Percentiles rank a stretch among this genome's conserved stretches.
phyloP scores from a whole-genome alignment of 192 early-diverging fungal genomes.

The Coemansia sp. region DNA sequence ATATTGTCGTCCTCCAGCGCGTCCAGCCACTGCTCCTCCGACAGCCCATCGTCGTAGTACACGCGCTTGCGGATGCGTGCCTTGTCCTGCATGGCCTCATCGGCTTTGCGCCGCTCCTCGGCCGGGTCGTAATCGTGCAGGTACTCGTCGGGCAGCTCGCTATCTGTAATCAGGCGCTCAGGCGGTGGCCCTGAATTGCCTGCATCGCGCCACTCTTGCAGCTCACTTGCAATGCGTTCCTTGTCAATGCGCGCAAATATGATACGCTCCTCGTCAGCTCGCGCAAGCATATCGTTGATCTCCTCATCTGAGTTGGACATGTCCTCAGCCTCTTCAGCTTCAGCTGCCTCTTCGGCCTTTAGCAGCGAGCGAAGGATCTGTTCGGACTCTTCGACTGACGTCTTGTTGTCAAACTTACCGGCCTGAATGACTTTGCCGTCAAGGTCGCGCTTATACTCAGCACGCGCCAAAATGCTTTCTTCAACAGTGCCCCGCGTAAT shows the following conservation, averaged over 20 bases:
- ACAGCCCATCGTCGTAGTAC: conserved; percentile 88
- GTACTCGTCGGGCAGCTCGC: conserved; percentile 84
- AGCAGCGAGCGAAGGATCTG: conserved; percentile 82
- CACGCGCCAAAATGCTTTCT: conserved; percentile 88
- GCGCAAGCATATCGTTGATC: conserved; percentile 89
- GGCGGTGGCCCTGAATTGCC: conserved; percentile 63
- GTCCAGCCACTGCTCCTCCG: conserved; percentile 91
- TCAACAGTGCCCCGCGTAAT: conserved; percentile 91
- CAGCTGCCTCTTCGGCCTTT: conserved; percentile 79
- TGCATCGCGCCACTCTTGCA: conserved; percentile 52
- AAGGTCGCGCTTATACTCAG: conserved; percentile 94
- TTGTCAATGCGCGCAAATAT: conserved; percentile 69
- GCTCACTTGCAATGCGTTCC: conserved; percentile 61
- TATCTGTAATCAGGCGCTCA: conserved; percentile 80
- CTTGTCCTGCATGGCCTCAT: conserved; percentile 67
- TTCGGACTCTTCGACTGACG: conserved; percentile 90
- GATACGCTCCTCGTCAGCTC: conserved; percentile 72
- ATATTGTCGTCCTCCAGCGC: conserved; percentile 67
- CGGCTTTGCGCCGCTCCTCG: conserved; percentile 52
- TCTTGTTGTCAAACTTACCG: conserved; percentile 98
- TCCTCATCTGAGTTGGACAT: conserved; percentile 79
- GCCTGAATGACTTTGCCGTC: conserved; percentile 99
- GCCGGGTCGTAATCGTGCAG: conserved; percentile 60
- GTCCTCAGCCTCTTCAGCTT: conserved; percentile 62
- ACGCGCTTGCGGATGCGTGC: conserved; percentile 72